Evolutionary conservation across 352 stramenopile species (phyloP).

Genomic region (Phytophthora rubi): DNA sequence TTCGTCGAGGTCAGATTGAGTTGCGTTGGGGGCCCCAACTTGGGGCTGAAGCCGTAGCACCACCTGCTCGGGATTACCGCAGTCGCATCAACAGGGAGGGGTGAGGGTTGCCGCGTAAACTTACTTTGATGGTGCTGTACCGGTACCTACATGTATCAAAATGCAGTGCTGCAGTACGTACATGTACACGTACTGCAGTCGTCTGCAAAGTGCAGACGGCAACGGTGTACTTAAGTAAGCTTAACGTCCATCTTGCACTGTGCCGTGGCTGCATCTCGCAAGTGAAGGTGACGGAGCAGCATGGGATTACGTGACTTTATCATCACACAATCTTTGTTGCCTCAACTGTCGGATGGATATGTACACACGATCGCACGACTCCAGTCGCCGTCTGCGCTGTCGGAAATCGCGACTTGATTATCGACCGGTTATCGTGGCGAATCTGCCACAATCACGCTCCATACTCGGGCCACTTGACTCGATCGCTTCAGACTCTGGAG

Average conservation of each 20-base stretch:
- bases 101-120: neutral
- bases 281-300: neutral
- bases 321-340: neutral
- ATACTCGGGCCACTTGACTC: neutral
- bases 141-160: too few relatives aligned
- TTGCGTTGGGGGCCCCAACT: neutral
- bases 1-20: neutral
- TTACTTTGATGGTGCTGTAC: neutral
- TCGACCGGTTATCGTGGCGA: neutral
- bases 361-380: neutral
- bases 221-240: too few relatives aligned
- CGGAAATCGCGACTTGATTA: constrained; percentile 1
- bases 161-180: too few relatives aligned
- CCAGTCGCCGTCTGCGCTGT: neutral
- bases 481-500: neutral
- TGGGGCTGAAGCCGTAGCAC: neutral
- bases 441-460: neutral
- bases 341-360: constrained; percentile 1
- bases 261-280: too few relatives aligned
- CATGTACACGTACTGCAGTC: too few relatives aligned
- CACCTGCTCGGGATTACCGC: neutral
- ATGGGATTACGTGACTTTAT: neutral
- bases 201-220: too few relatives aligned
- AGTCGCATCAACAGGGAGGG: neutral
- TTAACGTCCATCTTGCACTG: too few relatives aligned